phyloP scores from a whole-genome alignment of 441 rosid genomes.

The Cnidoscolus chayamansa region DNA sequence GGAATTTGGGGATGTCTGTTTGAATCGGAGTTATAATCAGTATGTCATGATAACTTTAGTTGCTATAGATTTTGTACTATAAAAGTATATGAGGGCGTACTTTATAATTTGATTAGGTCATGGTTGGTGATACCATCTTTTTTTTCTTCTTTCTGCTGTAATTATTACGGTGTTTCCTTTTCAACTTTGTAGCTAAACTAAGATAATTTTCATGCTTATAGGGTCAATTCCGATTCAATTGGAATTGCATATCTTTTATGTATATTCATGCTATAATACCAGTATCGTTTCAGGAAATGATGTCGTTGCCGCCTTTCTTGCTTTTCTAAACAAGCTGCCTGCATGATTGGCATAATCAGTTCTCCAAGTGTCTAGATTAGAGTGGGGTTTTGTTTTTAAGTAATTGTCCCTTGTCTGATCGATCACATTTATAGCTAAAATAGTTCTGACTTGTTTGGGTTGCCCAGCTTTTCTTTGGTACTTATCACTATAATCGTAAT shows the following conservation, averaged over 20 bases:
- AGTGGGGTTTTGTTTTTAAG: not conserved
- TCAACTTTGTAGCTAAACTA: constrained; percentile 8
- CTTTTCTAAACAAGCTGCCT: not conserved
- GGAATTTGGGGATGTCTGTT: constrained; percentile 1
- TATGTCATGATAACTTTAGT: constrained; percentile 10
- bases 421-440: not conserved
- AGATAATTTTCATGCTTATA: constrained; percentile 19
- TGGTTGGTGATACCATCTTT: constrained; percentile 2
- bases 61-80: not conserved
- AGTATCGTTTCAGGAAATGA: constrained; percentile 4
- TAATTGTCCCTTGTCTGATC: not conserved
- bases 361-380: not conserved
- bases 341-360: too few species aligned
- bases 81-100: not conserved
- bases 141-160: not conserved
- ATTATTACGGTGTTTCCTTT: constrained; percentile 2
- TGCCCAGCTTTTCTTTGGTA: too few species aligned
- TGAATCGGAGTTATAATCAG: constrained; percentile 4
- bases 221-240: constrained; percentile 10
- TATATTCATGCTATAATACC: not conserved
- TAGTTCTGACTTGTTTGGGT: not conserved
- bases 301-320: not conserved
- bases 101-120: not conserved
- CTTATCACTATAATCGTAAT: too few species aligned
- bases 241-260: not conserved